Base-by-base conservation (phyloP, 768 basidiomycete species). In the Auriscalpium microsporum region DNA sequence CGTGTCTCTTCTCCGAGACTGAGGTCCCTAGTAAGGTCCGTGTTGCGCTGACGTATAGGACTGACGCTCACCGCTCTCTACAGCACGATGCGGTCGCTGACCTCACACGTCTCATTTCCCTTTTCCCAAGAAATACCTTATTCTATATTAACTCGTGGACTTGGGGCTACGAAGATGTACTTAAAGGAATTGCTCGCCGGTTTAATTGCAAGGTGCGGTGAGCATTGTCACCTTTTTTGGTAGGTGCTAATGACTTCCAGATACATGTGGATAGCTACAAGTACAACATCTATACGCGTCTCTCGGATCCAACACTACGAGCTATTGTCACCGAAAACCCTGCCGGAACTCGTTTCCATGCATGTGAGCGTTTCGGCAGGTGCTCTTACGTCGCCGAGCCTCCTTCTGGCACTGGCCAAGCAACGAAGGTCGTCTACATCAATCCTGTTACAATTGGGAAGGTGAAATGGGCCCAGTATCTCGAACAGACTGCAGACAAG, bases 101-200 rank as follows among this genome's bases (percentile, higher is more conserved):
- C 2, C 71, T 95, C 3, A 68, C 91, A 17, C 71, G 80, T 16
- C 74, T 96, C 1, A 86, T 97, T 69, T 71, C 74, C 10, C 64
- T 83, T 3, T 87, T 86, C 55, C 86, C 92, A 0, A 58, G 72
- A 0, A 71, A 76, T 4, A 84, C 84, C 0, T 75, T 81, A 53
- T 96, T 98, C 71, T 97, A 88, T 71, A 75, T 99, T 55, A 95
- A 96, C 64, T 67, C 81, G 0, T 99, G 95, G 95, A 95, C 94
- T 0, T 94, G 89, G 86, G 95, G 95, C 1, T 97, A 96, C 66
- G 95, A 99, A 68, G 90, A 94, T 54, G 72, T 94, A 13, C 73
- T 96, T 33, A 90, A 91, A 63, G 88, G 77, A 0, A 72, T 97
- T 8, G 78, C 87, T 2, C 70, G 75, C 2, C 72, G 75, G 0